Evolutionary conservation across 352 stramenopile species (phyloP), one percentile per base, ranked within the genome.

Genomic region (Phytophthora brassicae): DNA sequence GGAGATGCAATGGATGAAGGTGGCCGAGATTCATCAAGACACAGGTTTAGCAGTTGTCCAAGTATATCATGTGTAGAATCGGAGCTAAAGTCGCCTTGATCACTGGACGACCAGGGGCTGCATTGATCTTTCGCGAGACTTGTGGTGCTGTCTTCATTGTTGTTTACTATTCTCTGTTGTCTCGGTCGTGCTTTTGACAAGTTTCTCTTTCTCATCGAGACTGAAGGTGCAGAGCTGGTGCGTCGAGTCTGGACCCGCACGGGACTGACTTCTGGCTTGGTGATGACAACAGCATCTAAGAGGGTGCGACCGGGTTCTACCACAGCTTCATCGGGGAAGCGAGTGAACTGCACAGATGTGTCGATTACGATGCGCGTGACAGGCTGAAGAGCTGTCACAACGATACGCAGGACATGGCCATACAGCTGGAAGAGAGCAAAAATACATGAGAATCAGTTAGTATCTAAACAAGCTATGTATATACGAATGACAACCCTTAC

Each of bases 321-420:
- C 3, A 48, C 33, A 19, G 44, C 50, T 16, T 68, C 63, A 13
- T 70, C 58, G 5, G 57, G 56, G 6, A 43, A 68, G 1, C 43
- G 43, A 11, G 75, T 77, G 38, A 86, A 87, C 12, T 86, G 71
- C 12, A 87, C 76, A 6, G 65, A 64, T 8, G 77, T 83, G 58
- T 89, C 67, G 60, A 89, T 83, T 45, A 87, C 79, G 3, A 78
- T 70, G 17, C 72, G 73, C 4, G 56, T 66, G 5, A 84, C 61
- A 2, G 79, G 79, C 23, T 36, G 31, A 3, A 70, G 73, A 2
- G 76, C 78, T 11, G 60, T 53, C 23, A 89, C 77, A 24, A 78
- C 46, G 29, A 88, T 83, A 42, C 60, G 63, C 26, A 89, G 51
- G 22, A 66, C 69, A 48, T 89, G 77, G 16, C 65, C 66, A 28